Conservation (phyloP, 768 basidiomycete species). For the Pleurotus giganteus region DNA sequence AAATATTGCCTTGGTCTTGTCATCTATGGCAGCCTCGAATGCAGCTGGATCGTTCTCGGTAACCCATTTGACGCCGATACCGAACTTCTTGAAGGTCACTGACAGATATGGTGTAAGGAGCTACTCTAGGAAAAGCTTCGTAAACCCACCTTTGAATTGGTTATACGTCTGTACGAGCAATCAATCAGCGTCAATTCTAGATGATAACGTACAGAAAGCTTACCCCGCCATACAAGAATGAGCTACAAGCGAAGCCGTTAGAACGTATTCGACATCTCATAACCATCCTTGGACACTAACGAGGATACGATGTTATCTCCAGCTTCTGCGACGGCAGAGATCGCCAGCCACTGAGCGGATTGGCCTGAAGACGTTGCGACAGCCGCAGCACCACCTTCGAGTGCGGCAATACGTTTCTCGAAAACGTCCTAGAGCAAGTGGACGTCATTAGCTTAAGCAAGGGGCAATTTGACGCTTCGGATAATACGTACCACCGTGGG, state of each 20-base stretch:
- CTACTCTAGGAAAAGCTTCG: neutral
- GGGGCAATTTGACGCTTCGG: slow-evolving; percentile 4
- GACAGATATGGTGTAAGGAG: slow-evolving; percentile 10
- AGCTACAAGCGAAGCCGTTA: slow-evolving; percentile 29
- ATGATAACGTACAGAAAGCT: slow-evolving; percentile 20
- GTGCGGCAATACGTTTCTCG: slow-evolving; percentile 72
- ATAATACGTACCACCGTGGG: slow-evolving; percentile 53
- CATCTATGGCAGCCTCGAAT: slow-evolving; percentile 69
- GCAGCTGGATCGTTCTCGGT: slow-evolving; percentile 49
- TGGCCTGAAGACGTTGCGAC: slow-evolving; percentile 75
- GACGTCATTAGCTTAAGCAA: neutral
- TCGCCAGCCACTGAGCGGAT: slow-evolving; percentile 73
- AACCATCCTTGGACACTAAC: slow-evolving; percentile 31
- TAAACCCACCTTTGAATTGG: slow-evolving; percentile 55
- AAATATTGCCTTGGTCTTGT: slow-evolving; percentile 73
- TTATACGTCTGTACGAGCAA: slow-evolving; percentile 54
- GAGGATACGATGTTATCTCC: slow-evolving; percentile 82
- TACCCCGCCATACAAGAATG: slow-evolving; percentile 69
- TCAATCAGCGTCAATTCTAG: neutral
- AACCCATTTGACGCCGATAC: slow-evolving; percentile 66
- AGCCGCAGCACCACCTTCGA: slow-evolving; percentile 80
- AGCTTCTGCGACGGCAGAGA: slow-evolving; percentile 52
- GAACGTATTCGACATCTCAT: neutral
- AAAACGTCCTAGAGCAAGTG: slow-evolving; percentile 64
- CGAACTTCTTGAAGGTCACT: slow-evolving; percentile 70